Conservation (phyloP, 352 stramenopile species). For the Globisporangium mamillatum region DNA sequence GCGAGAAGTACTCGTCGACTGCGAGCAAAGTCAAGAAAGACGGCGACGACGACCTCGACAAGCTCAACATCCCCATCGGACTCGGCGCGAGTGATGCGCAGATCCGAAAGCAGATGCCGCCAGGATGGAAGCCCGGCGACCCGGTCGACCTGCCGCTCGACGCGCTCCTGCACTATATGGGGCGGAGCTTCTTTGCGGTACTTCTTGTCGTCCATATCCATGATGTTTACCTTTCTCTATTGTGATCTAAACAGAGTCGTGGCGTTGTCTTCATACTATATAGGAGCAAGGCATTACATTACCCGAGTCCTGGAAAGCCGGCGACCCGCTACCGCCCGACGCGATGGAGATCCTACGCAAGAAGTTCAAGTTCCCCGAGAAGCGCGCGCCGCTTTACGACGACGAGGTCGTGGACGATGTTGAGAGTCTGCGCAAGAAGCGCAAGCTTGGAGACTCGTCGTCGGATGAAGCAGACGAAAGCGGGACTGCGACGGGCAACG, state of each 20-base stretch:
- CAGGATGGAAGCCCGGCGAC: slow-evolving; percentile 79
- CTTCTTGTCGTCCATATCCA: slow-evolving; percentile 3
- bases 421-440: slow-evolving; percentile 62
- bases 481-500: slow-evolving; percentile 29
- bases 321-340: slow-evolving; percentile 60
- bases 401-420: slow-evolving; percentile 76
- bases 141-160: slow-evolving; percentile 75
- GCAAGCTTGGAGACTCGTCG: slow-evolving; percentile 41
- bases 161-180: slow-evolving; percentile 78
- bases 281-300: slow-evolving; percentile 73
- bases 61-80: slow-evolving; percentile 62
- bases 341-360: slow-evolving; percentile 77
- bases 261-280: not conserved
- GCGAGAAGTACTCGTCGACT: slow-evolving; percentile 63
- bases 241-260: not conserved
- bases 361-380: slow-evolving; percentile 77
- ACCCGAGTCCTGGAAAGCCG: slow-evolving; percentile 67
- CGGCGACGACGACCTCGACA: slow-evolving; percentile 29
- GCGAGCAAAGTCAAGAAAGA: slow-evolving; percentile 31
- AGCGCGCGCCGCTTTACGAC: slow-evolving; percentile 63
- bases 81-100: slow-evolving; percentile 68
- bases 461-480: slow-evolving; percentile 21
- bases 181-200: slow-evolving; percentile 68
- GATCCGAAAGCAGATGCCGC: slow-evolving; percentile 72
- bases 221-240: not conserved